Percentiles rank a stretch among this genome's conserved stretches.
Evolutionary conservation across 139 green algal genomes (phyloP).

Genomic region (Trebouxia sp.): DNA sequence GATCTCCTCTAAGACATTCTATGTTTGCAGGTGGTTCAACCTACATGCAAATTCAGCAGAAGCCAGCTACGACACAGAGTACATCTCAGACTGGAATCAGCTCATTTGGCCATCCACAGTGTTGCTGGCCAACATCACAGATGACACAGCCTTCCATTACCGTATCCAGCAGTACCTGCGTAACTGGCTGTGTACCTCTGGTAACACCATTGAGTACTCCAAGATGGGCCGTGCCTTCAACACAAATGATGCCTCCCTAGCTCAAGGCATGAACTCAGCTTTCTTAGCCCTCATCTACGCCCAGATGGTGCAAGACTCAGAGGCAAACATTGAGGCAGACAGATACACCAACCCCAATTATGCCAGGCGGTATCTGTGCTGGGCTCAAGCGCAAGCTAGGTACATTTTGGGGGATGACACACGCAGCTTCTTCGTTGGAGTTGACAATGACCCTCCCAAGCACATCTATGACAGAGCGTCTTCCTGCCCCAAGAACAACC

Average conservation of each 20-base stretch:
- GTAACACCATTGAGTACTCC: slow-evolving; percentile 52
- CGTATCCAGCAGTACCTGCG: slow-evolving; percentile 42
- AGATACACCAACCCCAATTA: slow-evolving; percentile 9
- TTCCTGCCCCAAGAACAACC: slow-evolving; percentile 46
- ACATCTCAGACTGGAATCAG: slow-evolving; percentile 60
- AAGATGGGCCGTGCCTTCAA: slow-evolving; percentile 54
- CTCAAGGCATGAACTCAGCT: slow-evolving; percentile 63
- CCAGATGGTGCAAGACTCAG: slow-evolving; percentile 33
- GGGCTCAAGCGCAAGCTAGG: slow-evolving; percentile 57
- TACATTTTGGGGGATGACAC: slow-evolving; percentile 67
- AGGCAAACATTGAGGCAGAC: not conserved
- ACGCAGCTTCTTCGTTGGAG: slow-evolving; percentile 43
- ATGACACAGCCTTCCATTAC: slow-evolving; percentile 43
- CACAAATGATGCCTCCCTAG: slow-evolving; percentile 40
- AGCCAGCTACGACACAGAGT: not conserved
- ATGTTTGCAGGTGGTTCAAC: slow-evolving; percentile 28
- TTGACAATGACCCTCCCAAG: slow-evolving; percentile 26
- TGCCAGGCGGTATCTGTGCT: slow-evolving; percentile 55
- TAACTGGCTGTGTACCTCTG: slow-evolving; percentile 55
- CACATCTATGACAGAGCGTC: slow-evolving; percentile 49
- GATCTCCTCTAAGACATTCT: too few relatives aligned
- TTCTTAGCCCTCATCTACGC: slow-evolving; percentile 56
- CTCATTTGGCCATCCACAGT: slow-evolving; percentile 55
- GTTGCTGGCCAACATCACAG: slow-evolving; percentile 58
- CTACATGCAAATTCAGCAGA: not conserved